phyloP scores from a whole-genome alignment of 2,329 filamentous ascomycete genomes.

The Apiospora sp. region DNA sequence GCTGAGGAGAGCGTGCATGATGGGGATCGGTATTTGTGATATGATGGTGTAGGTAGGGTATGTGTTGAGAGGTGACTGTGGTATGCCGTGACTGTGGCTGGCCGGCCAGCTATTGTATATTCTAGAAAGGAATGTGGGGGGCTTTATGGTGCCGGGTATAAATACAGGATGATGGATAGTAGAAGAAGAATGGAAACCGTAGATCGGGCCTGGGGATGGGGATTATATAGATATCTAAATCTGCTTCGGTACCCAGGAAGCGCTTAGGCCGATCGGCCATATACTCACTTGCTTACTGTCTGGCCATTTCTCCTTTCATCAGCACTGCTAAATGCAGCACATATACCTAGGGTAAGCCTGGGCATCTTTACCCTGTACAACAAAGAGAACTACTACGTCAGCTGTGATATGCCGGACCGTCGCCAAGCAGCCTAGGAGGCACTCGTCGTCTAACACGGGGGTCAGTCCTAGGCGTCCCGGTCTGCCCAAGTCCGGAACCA shows the following conservation, averaged over 20 bases:
- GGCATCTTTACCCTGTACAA: not conserved
- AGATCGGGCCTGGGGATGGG: not conserved
- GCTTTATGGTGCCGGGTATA: not conserved
- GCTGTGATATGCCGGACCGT: not conserved
- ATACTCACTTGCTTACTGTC: not conserved
- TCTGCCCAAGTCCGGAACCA: not conserved
- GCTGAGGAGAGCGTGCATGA: slow-evolving; percentile 5
- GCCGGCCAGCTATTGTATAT: not conserved
- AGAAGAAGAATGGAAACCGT: not conserved
- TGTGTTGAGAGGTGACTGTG: not conserved
- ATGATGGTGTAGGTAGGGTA: too few relatives aligned
- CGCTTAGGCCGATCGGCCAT: not conserved
- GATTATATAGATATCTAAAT: slow-evolving; percentile 7
- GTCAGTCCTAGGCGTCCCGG: not conserved
- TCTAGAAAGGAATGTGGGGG: not conserved
- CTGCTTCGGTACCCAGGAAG: not conserved
- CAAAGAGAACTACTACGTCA: not conserved
- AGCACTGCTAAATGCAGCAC: not conserved
- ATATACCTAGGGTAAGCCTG: not conserved
- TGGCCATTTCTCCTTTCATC: not conserved
- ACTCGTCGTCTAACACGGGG: not conserved
- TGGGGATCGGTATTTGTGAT: not conserved
- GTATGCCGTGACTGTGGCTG: not conserved
- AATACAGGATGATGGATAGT: not conserved
- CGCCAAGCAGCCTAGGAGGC: not conserved